These are phyloP conservation scores for Verticillium klebahnii DNA, from an alignment of 2,329 filamentous ascomycete genomes.

Conservation along the genomic window DNA sequence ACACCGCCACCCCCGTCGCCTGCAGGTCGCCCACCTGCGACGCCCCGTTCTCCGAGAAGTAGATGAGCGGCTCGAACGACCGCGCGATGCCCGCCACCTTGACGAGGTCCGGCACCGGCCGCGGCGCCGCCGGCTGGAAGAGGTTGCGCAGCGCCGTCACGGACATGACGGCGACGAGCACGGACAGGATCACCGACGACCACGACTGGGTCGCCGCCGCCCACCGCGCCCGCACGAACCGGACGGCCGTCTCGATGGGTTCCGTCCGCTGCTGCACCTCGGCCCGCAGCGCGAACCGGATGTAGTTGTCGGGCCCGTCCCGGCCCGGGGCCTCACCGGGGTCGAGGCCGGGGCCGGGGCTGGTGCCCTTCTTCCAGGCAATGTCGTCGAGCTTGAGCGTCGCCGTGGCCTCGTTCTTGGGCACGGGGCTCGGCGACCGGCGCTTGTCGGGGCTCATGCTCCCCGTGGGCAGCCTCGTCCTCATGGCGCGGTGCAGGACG, in stretches of 20 bases:
- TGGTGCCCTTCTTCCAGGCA: constrained; percentile 19
- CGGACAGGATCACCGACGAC: constrained; percentile 58
- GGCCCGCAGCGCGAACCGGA: constrained; percentile 80
- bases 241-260: constrained; percentile 71
- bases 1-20: constrained; percentile 87
- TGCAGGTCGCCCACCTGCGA: constrained; percentile 83
- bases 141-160: constrained; percentile 62
- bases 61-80: constrained; percentile 90
- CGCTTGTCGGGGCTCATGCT: constrained; percentile 52
- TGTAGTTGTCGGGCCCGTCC: constrained; percentile 52
- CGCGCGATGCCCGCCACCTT: constrained; percentile 87
- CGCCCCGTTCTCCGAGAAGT: constrained; percentile 87
- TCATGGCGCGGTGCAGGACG: constrained; percentile 46
- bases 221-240: constrained; percentile 56
- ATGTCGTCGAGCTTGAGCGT: constrained; percentile 31
- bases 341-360: not conserved
- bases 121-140: constrained; percentile 61
- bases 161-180: constrained; percentile 59
- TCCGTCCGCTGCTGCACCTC: constrained; percentile 86
- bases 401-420: constrained; percentile 30
- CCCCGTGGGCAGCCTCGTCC: constrained; percentile 50
- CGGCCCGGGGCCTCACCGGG: constrained; percentile 23
- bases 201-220: constrained; percentile 63
- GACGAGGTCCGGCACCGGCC: constrained; percentile 76
- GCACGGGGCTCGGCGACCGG: constrained; percentile 40